phyloP scores from a whole-genome alignment of 495 filamentous ascomycete species.

The Aspergillus asperescens region DNA sequence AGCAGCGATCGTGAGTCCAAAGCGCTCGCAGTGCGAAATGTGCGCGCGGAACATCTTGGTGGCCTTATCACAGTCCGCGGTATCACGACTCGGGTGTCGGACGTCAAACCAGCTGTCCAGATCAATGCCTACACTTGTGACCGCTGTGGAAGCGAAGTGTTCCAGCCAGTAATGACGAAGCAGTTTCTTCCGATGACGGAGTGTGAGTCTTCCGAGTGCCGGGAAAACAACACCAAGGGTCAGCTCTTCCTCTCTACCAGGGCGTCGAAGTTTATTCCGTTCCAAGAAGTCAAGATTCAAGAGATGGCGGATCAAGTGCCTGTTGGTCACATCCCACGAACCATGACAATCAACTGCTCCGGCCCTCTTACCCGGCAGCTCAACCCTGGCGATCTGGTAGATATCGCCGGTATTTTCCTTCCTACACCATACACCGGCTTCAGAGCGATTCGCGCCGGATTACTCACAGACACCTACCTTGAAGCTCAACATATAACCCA shows the following conservation, averaged over 20 bases:
- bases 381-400: conserved; percentile 90
- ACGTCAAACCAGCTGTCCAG: conserved; percentile 94
- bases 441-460: conserved; percentile 88
- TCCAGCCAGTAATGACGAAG: conserved; percentile 90
- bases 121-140: conserved; percentile 98
- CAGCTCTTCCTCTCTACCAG: conserved; percentile 89
- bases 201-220: conserved; percentile 84
- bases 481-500: conserved; percentile 90
- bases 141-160: conserved; percentile 91
- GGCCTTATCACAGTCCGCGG: conserved; percentile 90
- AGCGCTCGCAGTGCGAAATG: conserved; percentile 86
- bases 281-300: conserved; percentile 98
- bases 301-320: conserved; percentile 98
- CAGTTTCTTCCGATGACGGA: conserved; percentile 79
- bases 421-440: conserved; percentile 98
- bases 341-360: conserved; percentile 82
- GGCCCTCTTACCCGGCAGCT: conserved; percentile 77
- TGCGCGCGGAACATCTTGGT: conserved; percentile 86
- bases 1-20: conserved; percentile 61
- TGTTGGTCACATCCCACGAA: conserved; percentile 92
- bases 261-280: conserved; percentile 93
- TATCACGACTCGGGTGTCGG: conserved; percentile 90
- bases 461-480: conserved; percentile 93
- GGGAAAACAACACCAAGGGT: conserved; percentile 83
- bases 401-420: conserved; percentile 90